Percentiles rank a stretch among this genome's conserved stretches.
These are phyloP conservation scores for Rubroboletus satanas DNA, from an alignment of 768 basidiomycete genomes.

Conservation along the genomic window DNA sequence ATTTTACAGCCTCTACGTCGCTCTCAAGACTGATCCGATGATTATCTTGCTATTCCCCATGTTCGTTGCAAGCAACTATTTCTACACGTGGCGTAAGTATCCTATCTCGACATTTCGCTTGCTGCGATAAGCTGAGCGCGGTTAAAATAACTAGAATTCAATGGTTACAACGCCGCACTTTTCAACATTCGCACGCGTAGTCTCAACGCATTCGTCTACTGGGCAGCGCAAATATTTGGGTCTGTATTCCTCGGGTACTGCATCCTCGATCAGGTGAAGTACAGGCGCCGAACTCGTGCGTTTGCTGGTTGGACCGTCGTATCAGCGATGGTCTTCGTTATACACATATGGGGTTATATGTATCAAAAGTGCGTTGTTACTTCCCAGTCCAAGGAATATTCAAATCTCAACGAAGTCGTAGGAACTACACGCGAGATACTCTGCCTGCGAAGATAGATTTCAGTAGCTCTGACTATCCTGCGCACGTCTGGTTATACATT, in stretches of 20 bases:
- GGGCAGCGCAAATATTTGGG: slow-evolving; percentile 75
- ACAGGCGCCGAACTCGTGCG: slow-evolving; percentile 66
- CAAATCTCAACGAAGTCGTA: slow-evolving; percentile 12
- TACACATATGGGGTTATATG: slow-evolving; percentile 73
- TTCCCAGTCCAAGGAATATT: neutral
- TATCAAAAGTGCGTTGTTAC: slow-evolving; percentile 61
- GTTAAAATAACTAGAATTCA: slow-evolving; percentile 53
- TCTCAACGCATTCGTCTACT: slow-evolving; percentile 76
- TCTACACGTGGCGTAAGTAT: slow-evolving; percentile 76
- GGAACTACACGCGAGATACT: slow-evolving; percentile 57
- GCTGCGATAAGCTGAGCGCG: slow-evolving; percentile 6
- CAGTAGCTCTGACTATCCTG: slow-evolving; percentile 49
- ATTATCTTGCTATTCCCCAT: slow-evolving; percentile 79
- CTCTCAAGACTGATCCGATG: slow-evolving; percentile 65
- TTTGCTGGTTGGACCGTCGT: slow-evolving; percentile 65
- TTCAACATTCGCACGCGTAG: slow-evolving; percentile 79
- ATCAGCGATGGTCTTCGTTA: slow-evolving; percentile 58
- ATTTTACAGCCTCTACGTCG: slow-evolving; percentile 62
- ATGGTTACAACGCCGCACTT: slow-evolving; percentile 72
- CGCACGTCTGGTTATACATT: slow-evolving; percentile 59
- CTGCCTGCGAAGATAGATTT: slow-evolving; percentile 58
- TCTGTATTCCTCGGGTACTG: slow-evolving; percentile 62
- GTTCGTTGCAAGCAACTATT: slow-evolving; percentile 83
- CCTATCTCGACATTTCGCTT: neutral
- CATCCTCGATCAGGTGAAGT: slow-evolving; percentile 54